These are phyloP conservation scores for Umbelopsis ramanniana DNA, from an alignment of 192 early-diverging fungal species.

Conservation along the genomic window DNA sequence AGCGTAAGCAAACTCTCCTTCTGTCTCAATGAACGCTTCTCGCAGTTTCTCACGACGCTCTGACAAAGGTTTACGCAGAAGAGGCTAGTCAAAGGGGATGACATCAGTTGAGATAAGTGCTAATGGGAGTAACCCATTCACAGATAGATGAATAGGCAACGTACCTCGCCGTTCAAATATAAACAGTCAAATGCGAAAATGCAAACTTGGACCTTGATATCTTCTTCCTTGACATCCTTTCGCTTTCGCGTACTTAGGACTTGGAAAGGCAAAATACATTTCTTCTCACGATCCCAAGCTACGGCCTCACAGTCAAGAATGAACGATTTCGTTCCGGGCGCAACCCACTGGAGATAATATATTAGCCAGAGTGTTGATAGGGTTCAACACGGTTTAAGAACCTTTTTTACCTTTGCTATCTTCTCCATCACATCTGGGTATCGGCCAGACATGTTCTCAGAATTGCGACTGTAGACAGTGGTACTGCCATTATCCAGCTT, in stretches of 20 bases:
- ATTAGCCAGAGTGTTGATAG: not conserved
- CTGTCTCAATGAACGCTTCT: slow-evolving; percentile 72
- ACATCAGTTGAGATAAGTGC: not conserved
- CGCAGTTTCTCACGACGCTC: slow-evolving; percentile 76
- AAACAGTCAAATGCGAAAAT: slow-evolving; percentile 97
- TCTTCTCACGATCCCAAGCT: slow-evolving; percentile 89
- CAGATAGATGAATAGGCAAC: not conserved
- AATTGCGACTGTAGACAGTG: slow-evolving; percentile 92
- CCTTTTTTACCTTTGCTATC: slow-evolving; percentile 62
- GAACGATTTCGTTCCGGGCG: slow-evolving; percentile 76
- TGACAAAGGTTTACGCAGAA: slow-evolving; percentile 77
- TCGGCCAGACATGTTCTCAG: slow-evolving; percentile 90
- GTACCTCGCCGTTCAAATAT: slow-evolving; percentile 89
- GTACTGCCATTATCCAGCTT: slow-evolving; percentile 72
- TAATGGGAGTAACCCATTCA: not conserved
- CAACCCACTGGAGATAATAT: slow-evolving; percentile 41
- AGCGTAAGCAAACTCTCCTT: slow-evolving; percentile 92
- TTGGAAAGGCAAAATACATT: slow-evolving; percentile 94
- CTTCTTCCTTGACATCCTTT: slow-evolving; percentile 91
- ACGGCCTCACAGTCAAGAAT: slow-evolving; percentile 99
- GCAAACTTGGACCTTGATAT: slow-evolving; percentile 94
- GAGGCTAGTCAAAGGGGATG: slow-evolving; percentile 49
- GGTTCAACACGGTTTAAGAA: not conserved
- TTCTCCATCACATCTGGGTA: slow-evolving; percentile 93
- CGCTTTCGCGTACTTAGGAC: slow-evolving; percentile 92